Conservation (phyloP, 164 flowering plant species). For the Chimonanthus salicifolius region DNA sequence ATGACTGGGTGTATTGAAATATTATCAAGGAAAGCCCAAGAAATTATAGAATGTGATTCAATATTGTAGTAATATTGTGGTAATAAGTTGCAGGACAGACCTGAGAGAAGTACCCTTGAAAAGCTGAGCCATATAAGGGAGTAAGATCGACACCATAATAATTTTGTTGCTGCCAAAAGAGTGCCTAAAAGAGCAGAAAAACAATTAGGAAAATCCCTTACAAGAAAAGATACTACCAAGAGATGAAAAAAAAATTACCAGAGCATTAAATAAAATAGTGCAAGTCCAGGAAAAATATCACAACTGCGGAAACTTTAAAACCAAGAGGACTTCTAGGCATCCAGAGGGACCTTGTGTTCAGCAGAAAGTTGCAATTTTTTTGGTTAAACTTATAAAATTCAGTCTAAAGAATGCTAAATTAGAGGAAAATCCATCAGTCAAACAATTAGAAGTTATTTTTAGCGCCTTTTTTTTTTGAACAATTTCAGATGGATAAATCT, state of each 20-base stretch:
- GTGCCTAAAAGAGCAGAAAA: conserved; percentile 44
- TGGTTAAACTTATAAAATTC: no score
- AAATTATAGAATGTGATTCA: not conserved
- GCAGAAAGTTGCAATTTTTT: no score
- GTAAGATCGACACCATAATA: conserved; percentile 92
- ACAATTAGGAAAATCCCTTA: no score
- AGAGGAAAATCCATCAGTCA: no score
- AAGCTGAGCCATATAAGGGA: conserved; percentile 80
- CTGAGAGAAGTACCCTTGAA: conserved; percentile 92
- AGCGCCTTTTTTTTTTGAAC: no score
- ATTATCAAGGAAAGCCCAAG: not conserved
- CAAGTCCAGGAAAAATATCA: not conserved
- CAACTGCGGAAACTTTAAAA: no score
- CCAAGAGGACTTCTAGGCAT: no score
- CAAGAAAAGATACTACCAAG: not conserved
- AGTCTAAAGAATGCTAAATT: no score
- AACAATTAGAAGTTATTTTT: no score
- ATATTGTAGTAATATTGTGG: not conserved
- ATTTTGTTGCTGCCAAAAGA: conserved; percentile 97
- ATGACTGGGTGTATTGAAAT: no score
- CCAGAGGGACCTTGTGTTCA: no score
- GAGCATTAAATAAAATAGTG: not conserved
- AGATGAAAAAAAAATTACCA: not conserved
- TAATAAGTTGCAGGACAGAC: conserved; percentile 22
- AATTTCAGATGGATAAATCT: no score